These are phyloP conservation scores for Chlamydomonas sphaeroides DNA, from an alignment of 139 green algal species.

Conservation along the genomic window DNA sequence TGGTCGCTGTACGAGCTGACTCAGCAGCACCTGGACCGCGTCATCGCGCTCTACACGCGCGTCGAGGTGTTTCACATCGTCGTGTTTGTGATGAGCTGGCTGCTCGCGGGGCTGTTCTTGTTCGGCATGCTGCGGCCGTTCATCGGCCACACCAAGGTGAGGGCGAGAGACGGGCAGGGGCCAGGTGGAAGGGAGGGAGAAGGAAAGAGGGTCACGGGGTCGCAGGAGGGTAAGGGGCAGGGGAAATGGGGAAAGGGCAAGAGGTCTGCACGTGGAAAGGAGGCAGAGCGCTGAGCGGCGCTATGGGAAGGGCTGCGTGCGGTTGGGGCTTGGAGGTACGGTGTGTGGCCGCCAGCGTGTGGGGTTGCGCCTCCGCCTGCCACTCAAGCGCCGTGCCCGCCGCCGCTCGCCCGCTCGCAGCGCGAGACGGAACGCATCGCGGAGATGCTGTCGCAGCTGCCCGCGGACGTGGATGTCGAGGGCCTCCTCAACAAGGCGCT, in stretches of 20 bases:
- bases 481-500: slow-evolving; percentile 35
- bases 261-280: too few species aligned
- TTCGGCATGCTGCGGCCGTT: slow-evolving; percentile 39
- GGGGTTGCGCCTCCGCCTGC: too few species aligned
- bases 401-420: too few species aligned
- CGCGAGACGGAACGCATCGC: slow-evolving; percentile 40
- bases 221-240: neutral
- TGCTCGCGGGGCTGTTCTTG: slow-evolving; percentile 40
- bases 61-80: slow-evolving; percentile 40
- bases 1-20: slow-evolving; percentile 24
- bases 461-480: slow-evolving; percentile 50
- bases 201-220: neutral
- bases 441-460: slow-evolving; percentile 51
- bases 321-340: too few species aligned
- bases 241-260: neutral
- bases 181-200: neutral
- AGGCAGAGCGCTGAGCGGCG: too few species aligned
- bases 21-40: neutral
- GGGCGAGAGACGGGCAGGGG: neutral
- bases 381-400: too few species aligned
- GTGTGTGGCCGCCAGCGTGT: too few species aligned
- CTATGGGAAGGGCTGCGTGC: too few species aligned
- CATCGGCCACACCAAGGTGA: slow-evolving; percentile 31
- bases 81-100: slow-evolving; percentile 37
- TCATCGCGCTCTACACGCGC: slow-evolving; percentile 5